These are phyloP conservation scores for Lachnellula subtilissima DNA, from an alignment of 2,329 filamentous ascomycete species.

Conservation along the genomic window DNA sequence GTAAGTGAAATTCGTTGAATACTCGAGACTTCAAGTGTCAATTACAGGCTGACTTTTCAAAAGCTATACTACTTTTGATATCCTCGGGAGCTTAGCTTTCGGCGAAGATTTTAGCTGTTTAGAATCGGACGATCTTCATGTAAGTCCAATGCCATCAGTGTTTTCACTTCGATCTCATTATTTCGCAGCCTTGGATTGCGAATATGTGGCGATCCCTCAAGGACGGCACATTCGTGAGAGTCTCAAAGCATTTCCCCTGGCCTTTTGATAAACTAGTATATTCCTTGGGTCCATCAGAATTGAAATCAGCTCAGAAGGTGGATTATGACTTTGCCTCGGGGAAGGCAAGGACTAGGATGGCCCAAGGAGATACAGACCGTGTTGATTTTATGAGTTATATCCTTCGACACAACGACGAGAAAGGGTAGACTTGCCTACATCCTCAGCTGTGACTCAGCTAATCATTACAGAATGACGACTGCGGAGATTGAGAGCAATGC, in stretches of 20 bases:
- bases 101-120: conserved; percentile 28
- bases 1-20: not conserved
- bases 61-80: conserved; percentile 36
- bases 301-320: not conserved
- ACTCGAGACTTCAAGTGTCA: not conserved
- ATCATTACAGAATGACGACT: conserved; percentile 1
- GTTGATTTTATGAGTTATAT: conserved; percentile 12
- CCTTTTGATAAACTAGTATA: not conserved
- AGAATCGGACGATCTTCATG: not conserved
- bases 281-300: not conserved
- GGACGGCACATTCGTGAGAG: not conserved
- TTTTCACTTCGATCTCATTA: not conserved
- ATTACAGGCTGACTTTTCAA: not conserved
- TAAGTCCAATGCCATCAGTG: not conserved
- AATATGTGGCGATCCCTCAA: conserved; percentile 1
- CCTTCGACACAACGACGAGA: conserved; percentile 7
- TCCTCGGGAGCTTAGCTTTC: conserved; percentile 34
- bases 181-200: conserved; percentile 25
- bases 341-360: not conserved
- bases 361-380: not conserved
- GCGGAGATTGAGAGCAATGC: conserved; percentile 6
- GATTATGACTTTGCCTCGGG: not conserved
- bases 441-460: not conserved
- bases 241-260: not conserved
- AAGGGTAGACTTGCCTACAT: not conserved